Conservation (phyloP, 2,329 filamentous ascomycete species). For the Cladophialophora psammophila region DNA sequence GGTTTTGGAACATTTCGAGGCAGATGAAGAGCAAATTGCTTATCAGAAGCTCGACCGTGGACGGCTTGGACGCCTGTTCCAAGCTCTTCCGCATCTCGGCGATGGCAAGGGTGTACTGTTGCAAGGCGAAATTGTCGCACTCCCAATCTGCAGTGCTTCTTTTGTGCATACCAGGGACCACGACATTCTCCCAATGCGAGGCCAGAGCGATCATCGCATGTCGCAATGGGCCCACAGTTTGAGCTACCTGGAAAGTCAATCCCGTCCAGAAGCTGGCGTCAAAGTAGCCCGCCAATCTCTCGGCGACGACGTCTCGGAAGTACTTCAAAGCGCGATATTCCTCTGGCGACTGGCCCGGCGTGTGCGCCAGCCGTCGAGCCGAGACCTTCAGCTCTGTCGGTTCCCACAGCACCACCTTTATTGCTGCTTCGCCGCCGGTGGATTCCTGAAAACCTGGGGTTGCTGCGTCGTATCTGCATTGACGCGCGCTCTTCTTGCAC, state of each 20-base stretch:
- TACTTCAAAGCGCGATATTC: constrained; percentile 12
- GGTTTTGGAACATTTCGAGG: constrained; percentile 19
- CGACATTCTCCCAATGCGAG: constrained; percentile 20
- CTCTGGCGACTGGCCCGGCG: constrained; percentile 2
- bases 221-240: not conserved
- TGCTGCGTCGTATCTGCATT: constrained; percentile 1
- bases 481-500: constrained; percentile 6
- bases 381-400: not conserved
- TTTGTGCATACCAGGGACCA: constrained; percentile 9
- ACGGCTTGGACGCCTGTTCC: not conserved
- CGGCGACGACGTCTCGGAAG: constrained; percentile 17
- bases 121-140: constrained; percentile 14
- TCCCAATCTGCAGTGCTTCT: constrained; percentile 7
- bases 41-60: constrained; percentile 11
- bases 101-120: constrained; percentile 19
- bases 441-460: not conserved
- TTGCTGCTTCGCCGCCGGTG: too few species aligned
- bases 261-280: constrained; percentile 16
- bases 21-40: constrained; percentile 21
- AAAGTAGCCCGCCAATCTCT: constrained; percentile 4
- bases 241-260: not conserved
- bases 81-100: constrained; percentile 9
- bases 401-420: constrained; percentile 8
- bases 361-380: not conserved
- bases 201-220: constrained; percentile 14